Percentiles rank a stretch among this genome's conserved stretches.
Conservation (phyloP, 805 yeast species). For the Wickerhamiella qilinensis region DNA sequence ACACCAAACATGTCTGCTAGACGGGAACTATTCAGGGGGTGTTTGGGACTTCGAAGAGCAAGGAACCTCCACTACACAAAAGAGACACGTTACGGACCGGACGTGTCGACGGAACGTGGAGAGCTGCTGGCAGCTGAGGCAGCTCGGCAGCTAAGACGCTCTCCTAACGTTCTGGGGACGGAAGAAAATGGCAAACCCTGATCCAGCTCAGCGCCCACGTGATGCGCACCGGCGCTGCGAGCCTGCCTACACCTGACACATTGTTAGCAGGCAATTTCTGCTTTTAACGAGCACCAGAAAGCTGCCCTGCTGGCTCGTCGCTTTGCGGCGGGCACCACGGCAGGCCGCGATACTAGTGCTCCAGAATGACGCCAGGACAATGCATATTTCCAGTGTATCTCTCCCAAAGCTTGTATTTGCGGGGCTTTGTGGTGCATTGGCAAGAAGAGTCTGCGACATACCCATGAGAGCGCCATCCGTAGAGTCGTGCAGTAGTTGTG, state of each 20-base stretch:
- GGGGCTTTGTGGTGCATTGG: conserved; percentile 11
- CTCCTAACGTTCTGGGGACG: too few species aligned
- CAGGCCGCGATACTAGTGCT: conserved; percentile 10
- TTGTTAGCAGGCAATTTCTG: background rate
- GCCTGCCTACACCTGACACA: too few species aligned
- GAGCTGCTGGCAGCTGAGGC: background rate
- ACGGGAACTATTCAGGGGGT: background rate
- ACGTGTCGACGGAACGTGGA: background rate
- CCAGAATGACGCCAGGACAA: conserved; percentile 15
- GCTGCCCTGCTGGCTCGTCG: background rate
- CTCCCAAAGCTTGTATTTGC: background rate
- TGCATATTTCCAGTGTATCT: conserved; percentile 16
- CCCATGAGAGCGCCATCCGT: too few species aligned
- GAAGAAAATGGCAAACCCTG: too few species aligned
- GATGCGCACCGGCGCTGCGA: background rate
- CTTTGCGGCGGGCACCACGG: too few species aligned
- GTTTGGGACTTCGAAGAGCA: too few species aligned
- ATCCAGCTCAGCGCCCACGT: too few species aligned
- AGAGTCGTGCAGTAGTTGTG: too few species aligned
- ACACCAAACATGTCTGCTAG: conserved; percentile 50
- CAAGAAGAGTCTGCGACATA: conserved; percentile 17
- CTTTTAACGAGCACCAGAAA: conserved; percentile 1
- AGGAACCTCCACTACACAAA: too few species aligned
- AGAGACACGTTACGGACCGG: background rate
- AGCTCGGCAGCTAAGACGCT: too few species aligned